Evolutionary conservation across 192 early-diverging fungal species (phyloP).

Genomic region (Spizellomyces punctatus): DNA sequence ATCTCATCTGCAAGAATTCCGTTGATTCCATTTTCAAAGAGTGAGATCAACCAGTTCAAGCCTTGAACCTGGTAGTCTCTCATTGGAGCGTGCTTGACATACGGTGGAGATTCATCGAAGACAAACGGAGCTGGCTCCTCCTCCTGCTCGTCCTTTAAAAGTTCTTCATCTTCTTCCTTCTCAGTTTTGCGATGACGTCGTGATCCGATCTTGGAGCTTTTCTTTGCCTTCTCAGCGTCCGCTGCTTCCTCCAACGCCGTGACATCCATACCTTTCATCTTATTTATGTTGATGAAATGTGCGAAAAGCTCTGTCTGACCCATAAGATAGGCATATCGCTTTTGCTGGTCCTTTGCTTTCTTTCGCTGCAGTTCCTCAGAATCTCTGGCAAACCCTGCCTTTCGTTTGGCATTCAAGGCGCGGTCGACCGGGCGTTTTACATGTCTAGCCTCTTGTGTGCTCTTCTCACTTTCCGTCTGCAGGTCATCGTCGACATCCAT

Average conservation of each 20-base stretch:
- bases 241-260: conserved; percentile 37
- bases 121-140: conserved; percentile 56
- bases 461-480: no score
- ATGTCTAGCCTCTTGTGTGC: no score
- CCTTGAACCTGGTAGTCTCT: conserved; percentile 97
- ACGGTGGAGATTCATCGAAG: conserved; percentile 90
- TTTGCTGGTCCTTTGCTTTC: conserved; percentile 60
- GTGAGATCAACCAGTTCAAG: conserved; percentile 96
- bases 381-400: conserved; percentile 13
- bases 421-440: no score
- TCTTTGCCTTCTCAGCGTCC: conserved; percentile 49
- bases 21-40: conserved; percentile 97
- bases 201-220: conserved; percentile 55
- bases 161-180: conserved; percentile 95
- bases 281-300: conserved; percentile 40
- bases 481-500: no score
- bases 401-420: no score
- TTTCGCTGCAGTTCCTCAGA: conserved; percentile 10
- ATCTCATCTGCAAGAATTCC: conserved; percentile 99
- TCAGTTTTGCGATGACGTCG: conserved; percentile 92
- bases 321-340: conserved; percentile 71
- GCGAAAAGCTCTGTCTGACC: conserved; percentile 75
- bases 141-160: conserved; percentile 75
- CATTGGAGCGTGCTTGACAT: conserved; percentile 88
- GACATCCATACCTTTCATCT: conserved; percentile 42